Percentiles rank a stretch among this genome's conserved stretches.
Conservation (phyloP, 2,329 filamentous ascomycete genomes). For the Trichoderma sp. region DNA sequence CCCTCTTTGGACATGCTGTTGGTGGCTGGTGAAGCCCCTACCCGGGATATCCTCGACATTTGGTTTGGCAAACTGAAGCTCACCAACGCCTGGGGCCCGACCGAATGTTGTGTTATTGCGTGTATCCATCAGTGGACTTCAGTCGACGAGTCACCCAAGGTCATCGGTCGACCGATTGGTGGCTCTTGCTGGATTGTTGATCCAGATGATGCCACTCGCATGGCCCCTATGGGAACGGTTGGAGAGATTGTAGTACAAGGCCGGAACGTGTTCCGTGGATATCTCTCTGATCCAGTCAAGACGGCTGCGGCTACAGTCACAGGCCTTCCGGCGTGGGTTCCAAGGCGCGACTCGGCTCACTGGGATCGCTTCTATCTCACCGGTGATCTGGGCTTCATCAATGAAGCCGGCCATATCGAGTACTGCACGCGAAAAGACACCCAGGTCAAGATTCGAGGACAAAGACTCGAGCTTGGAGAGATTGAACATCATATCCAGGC, state of each 20-base stretch:
- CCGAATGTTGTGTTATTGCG: constrained; percentile 17
- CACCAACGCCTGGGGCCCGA: constrained; percentile 15
- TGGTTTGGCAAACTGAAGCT: constrained; percentile 23
- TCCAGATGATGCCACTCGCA: background rate
- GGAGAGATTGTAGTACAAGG: constrained; percentile 25
- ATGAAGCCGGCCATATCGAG: constrained; percentile 30
- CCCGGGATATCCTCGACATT: constrained; percentile 17
- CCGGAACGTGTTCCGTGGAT: constrained; percentile 15
- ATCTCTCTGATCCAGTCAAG: constrained; percentile 16
- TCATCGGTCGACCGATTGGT: constrained; percentile 19
- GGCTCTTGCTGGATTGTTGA: constrained; percentile 21
- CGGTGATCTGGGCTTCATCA: constrained; percentile 29
- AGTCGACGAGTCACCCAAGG: background rate
- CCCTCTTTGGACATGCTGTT: constrained; percentile 48
- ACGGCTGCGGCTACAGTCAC: constrained; percentile 4
- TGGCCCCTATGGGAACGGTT: constrained; percentile 22
- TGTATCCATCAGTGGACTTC: constrained; percentile 5
- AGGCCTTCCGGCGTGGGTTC: constrained; percentile 13
- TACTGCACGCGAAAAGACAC: constrained; percentile 32
- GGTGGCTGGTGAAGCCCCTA: constrained; percentile 36
- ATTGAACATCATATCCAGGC: constrained; percentile 28
- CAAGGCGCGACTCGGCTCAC: background rate
- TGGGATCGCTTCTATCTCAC: constrained; percentile 29
- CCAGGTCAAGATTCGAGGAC: constrained; percentile 34
- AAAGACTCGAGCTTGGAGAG: constrained; percentile 32